Percentiles rank a stretch among this genome's conserved stretches.
Evolutionary conservation across 495 filamentous ascomycete species (phyloP).

Genomic region (Oleoguttula mirabilis): DNA sequence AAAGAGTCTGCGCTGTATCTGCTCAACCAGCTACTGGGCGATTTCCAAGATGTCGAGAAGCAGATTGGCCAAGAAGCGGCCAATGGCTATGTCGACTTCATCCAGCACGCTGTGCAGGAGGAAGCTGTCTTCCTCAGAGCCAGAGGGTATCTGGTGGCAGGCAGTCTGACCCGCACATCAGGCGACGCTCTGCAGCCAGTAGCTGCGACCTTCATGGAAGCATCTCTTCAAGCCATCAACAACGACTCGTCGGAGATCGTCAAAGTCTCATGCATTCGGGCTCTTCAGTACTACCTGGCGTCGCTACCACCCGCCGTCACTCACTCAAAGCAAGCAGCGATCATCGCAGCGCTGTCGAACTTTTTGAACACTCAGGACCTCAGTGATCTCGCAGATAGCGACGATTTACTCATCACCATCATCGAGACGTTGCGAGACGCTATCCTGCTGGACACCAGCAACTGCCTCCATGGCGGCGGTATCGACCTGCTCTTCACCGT

Average conservation of each 20-base stretch:
- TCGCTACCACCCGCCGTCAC: slow-evolving; percentile 42
- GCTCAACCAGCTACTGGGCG: slow-evolving; percentile 65
- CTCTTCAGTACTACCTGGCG: slow-evolving; percentile 69
- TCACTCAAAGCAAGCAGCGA: slow-evolving; percentile 52
- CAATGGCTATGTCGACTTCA: slow-evolving; percentile 59
- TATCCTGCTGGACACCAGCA: slow-evolving; percentile 60
- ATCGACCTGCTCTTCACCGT: slow-evolving; percentile 81
- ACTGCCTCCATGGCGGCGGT: slow-evolving; percentile 50
- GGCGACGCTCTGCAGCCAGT: slow-evolving; percentile 43
- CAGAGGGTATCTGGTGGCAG: slow-evolving; percentile 73
- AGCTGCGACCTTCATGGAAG: slow-evolving; percentile 54
- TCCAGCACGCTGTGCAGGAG: slow-evolving; percentile 63
- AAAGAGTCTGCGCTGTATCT: slow-evolving; percentile 75
- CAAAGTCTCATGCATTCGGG: slow-evolving; percentile 80
- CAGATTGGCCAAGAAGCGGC: slow-evolving; percentile 52
- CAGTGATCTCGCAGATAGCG: slow-evolving; percentile 67
- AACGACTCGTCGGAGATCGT: slow-evolving; percentile 72
- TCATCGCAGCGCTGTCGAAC: slow-evolving; percentile 62
- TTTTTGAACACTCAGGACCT: slow-evolving; percentile 71
- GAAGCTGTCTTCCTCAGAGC: slow-evolving; percentile 60
- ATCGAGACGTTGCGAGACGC: slow-evolving; percentile 77
- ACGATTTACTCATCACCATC: slow-evolving; percentile 81
- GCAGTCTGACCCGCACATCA: slow-evolving; percentile 49
- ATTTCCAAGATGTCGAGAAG: slow-evolving; percentile 65
- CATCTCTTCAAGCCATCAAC: slow-evolving; percentile 60